Percentiles rank a stretch among this genome's conserved stretches.
phyloP scores from a whole-genome alignment of 2,329 filamentous ascomycete species.

The Microsporum canis region DNA sequence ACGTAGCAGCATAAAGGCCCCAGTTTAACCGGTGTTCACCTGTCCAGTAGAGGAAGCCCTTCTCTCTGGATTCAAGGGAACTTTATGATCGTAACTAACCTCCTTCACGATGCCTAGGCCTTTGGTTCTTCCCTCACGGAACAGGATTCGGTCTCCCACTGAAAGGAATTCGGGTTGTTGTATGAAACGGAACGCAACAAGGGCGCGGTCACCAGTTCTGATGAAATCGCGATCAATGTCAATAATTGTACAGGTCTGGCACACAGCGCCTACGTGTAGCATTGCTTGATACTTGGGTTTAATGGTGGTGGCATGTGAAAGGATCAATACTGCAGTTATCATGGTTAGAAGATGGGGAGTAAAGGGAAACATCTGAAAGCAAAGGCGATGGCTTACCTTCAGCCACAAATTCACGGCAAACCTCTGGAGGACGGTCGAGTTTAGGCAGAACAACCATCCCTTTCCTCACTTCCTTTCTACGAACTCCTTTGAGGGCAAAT shows the following conservation, averaged over 20 bases:
- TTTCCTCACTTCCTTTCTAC: conserved; percentile 86
- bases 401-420: conserved; percentile 64
- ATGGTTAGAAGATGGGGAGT: not conserved
- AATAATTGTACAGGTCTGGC: conserved; percentile 92
- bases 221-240: conserved; percentile 96
- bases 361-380: not conserved
- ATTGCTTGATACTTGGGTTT: conserved; percentile 96
- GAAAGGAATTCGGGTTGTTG: conserved; percentile 87
- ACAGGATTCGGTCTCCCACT: conserved; percentile 78
- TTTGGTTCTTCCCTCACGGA: conserved; percentile 90
- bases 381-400: conserved; percentile 45
- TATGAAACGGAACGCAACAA: conserved; percentile 88
- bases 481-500: conserved; percentile 77
- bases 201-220: conserved; percentile 83
- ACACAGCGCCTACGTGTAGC: conserved; percentile 90
- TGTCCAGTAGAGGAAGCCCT: conserved; percentile 18
- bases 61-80: conserved; percentile 37
- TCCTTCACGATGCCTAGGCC: conserved; percentile 88
- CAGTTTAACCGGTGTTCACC: not conserved
- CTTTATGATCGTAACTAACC: conserved; percentile 67
- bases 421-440: conserved; percentile 61
- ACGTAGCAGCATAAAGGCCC: not conserved
- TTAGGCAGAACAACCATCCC: conserved; percentile 95
- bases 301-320: conserved; percentile 94
- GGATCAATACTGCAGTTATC: conserved; percentile 59